Conservation (phyloP, 768 basidiomycete species). For the Leccinum olivaceopallidum region DNA sequence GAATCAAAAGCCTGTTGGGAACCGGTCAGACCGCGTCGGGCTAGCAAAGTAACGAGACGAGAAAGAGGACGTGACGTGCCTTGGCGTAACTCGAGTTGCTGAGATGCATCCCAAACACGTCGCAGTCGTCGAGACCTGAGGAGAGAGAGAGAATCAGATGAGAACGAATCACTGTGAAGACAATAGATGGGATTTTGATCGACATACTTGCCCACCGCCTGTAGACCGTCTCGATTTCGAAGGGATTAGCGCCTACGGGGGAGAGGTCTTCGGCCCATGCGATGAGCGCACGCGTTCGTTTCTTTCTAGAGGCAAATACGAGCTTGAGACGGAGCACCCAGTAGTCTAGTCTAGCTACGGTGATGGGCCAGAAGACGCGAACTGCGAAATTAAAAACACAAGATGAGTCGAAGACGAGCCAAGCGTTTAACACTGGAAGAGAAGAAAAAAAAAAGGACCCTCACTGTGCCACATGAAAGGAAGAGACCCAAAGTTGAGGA, state of each 20-base stretch:
- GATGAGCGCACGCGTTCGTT: conserved; percentile 35
- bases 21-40: neutral
- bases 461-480: conserved; percentile 71
- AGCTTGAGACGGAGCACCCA: conserved; percentile 36
- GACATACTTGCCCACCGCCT: conserved; percentile 55
- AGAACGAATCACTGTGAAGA: neutral
- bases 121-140: conserved; percentile 69
- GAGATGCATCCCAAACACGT: conserved; percentile 65
- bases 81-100: conserved; percentile 84
- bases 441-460: conserved; percentile 25
- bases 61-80: conserved; percentile 34
- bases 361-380: conserved; percentile 53
- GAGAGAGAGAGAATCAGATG: neutral
- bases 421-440: neutral
- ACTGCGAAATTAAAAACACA: conserved; percentile 33
- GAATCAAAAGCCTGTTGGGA: conserved; percentile 42
- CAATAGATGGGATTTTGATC: neutral
- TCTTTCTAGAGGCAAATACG: conserved; percentile 37
- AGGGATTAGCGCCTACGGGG: conserved; percentile 59
- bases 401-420: neutral
- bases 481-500: conserved; percentile 61
- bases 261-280: conserved; percentile 49
- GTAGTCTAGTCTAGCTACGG: conserved; percentile 36
- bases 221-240: conserved; percentile 43
- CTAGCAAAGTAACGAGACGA: neutral